Evolutionary conservation across 2,329 filamentous ascomycete genomes (phyloP).

Genomic region (Cercospora nicotianae): DNA sequence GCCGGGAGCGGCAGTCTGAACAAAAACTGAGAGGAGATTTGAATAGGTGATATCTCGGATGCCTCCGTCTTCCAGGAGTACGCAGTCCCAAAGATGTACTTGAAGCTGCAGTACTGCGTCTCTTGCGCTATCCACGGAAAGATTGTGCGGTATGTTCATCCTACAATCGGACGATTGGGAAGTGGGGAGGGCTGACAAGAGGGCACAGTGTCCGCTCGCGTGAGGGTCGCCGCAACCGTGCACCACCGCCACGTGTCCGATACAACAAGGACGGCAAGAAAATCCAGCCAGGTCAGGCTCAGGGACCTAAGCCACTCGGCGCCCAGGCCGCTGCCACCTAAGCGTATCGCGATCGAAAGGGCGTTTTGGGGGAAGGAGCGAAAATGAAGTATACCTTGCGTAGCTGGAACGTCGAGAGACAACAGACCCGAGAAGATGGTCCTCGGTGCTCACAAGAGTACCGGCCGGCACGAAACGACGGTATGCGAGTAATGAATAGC

Average conservation of each 20-base stretch:
- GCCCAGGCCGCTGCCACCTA: slow-evolving; percentile 26
- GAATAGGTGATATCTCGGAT: slow-evolving; percentile 97
- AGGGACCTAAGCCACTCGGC: slow-evolving; percentile 57
- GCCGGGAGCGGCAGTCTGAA: slow-evolving; percentile 15
- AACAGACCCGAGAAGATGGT: not conserved
- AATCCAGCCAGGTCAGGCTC: slow-evolving; percentile 81
- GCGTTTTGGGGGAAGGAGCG: slow-evolving; percentile 12
- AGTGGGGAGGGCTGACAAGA: not conserved
- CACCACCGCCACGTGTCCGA: slow-evolving; percentile 91
- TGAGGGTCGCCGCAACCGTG: slow-evolving; percentile 97
- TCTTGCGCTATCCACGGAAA: slow-evolving; percentile 99
- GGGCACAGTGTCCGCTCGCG: slow-evolving; percentile 84
- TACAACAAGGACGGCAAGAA: slow-evolving; percentile 99
- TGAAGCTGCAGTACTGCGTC: slow-evolving; percentile 99
- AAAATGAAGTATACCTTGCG: slow-evolving; percentile 11
- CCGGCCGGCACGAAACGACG: not conserved
- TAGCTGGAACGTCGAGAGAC: slow-evolving; percentile 11
- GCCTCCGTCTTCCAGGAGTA: slow-evolving; percentile 99
- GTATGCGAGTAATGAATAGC: slow-evolving; percentile 25
- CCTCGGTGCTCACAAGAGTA: not conserved
- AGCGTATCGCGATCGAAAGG: not conserved
- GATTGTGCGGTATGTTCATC: slow-evolving; percentile 93
- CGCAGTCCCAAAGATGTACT: slow-evolving; percentile 99
- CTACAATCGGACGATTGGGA: not conserved
- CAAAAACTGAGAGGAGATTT: slow-evolving; percentile 12